Percentiles rank a stretch among this genome's conserved stretches.
These are phyloP conservation scores for Rubia balearica DNA, from an alignment of 305 asterid genomes.

Conservation along the genomic window DNA sequence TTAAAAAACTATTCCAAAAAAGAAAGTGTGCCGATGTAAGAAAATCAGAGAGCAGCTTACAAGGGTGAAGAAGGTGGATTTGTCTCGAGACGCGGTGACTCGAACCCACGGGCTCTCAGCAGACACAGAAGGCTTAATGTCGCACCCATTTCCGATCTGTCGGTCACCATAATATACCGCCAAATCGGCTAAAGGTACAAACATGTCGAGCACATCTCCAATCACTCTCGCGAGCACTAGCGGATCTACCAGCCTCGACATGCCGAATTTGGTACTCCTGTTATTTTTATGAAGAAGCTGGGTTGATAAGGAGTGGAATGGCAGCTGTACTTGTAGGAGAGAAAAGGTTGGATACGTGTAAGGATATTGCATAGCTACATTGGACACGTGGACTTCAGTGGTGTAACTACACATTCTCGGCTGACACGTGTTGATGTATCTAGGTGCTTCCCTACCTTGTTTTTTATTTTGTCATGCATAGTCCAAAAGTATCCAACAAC, in stretches of 20 bases:
- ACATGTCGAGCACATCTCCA: slow-evolving; percentile 49
- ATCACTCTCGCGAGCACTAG: slow-evolving; percentile 42
- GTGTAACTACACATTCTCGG: not conserved
- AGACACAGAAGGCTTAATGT: slow-evolving; percentile 30
- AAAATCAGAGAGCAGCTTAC: no score
- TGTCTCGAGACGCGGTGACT: slow-evolving; percentile 21
- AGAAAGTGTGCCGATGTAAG: no score
- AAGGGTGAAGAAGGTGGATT: slow-evolving; percentile 34
- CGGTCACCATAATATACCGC: slow-evolving; percentile 24
- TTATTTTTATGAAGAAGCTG: not conserved
- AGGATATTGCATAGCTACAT: not conserved
- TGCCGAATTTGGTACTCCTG: not conserved
- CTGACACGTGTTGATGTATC: slow-evolving; percentile 15
- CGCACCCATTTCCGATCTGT: slow-evolving; percentile 27
- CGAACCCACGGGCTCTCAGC: slow-evolving; percentile 31
- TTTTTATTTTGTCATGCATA: no score
- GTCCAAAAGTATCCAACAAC: no score
- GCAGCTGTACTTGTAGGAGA: not conserved
- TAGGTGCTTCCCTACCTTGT: not conserved
- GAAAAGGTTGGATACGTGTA: slow-evolving; percentile 15
- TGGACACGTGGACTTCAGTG: slow-evolving; percentile 17
- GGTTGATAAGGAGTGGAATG: not conserved
- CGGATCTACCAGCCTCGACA: slow-evolving; percentile 36
- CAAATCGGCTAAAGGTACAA: slow-evolving; percentile 37
- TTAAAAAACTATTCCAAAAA: no score